Evolutionary conservation across 495 filamentous ascomycete species (phyloP), one percentile per base, ranked within the genome.

Genomic region (Terfezia boudieri): DNA sequence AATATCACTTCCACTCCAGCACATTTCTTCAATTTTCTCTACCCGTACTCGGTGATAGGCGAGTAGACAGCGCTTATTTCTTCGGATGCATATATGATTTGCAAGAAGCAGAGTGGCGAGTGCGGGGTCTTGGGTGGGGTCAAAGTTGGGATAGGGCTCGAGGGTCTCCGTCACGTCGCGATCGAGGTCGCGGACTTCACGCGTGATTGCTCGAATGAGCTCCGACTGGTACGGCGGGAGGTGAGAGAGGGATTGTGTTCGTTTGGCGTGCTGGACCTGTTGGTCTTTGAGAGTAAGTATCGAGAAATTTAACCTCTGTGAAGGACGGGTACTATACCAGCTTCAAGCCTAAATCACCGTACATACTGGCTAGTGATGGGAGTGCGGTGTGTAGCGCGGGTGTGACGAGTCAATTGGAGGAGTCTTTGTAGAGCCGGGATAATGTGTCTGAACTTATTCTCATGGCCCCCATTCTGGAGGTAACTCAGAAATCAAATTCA

Each of bases 231-330:
- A 95, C 14, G 87, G 82, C 0, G 90, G 92, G 11, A 99, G 79
- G 65, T 92, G 79, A 16, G 79, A 68, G 43, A 99, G 79, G 55
- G 84, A 78, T 70, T 92, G 85, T 38, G 87, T 95, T 59, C 92
- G 78, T 74, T 96, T 96, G 66, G 89, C 92, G 70, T 99, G 86
- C 75, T 90, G 86, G 59, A 88, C 86, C 88, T 95, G 61, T 54
- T n/a, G 55, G 20, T 50, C 17, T 53, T 55, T 37, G 22, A 54
- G 50, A 36, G 54, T 48, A 59, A 55, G 61, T 59, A 60, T 50
- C 61, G 62, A 52, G 2, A 32, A 32, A 32, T 7, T 32, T 20
- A 20, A 20, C 20, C 20, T 20, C 20, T 20, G 1, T 20, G 20
- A 20, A 32, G 26, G 26, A 32, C 7, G 37, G 49, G 51, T 37